A percentile compares a stretch with the other conserved stretches of the same genome.
Conservation (phyloP, 1,139 yeast genomes). For the Taphrina pruni region DNA sequence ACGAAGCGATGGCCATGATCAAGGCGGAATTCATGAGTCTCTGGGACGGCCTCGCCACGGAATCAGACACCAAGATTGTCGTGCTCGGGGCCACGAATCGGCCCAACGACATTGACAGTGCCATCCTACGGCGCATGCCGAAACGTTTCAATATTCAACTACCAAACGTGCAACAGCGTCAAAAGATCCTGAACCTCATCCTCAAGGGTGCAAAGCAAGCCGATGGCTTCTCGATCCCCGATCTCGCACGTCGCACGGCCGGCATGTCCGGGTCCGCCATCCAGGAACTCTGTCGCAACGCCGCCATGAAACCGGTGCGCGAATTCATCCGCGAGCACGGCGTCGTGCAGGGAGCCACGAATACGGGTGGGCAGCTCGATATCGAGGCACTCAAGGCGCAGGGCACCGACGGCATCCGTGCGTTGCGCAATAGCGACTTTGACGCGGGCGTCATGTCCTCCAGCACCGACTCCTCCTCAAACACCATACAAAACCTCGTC, state of each 20-base stretch:
- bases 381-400: slow-evolving; percentile 26
- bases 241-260: slow-evolving; percentile 66
- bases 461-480: slow-evolving; percentile 18
- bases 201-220: slow-evolving; percentile 69
- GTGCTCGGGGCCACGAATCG: slow-evolving; percentile 96
- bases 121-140: slow-evolving; percentile 91
- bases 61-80: slow-evolving; percentile 76
- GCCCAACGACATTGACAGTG: slow-evolving; percentile 87
- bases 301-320: slow-evolving; percentile 86
- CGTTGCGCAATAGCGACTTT: slow-evolving; percentile 27
- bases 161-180: slow-evolving; percentile 73
- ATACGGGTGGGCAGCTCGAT: slow-evolving; percentile 13
- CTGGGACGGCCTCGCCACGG: slow-evolving; percentile 80
- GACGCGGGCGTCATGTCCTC: slow-evolving; percentile 25
- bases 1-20: slow-evolving; percentile 92
- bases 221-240: slow-evolving; percentile 64
- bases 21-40: slow-evolving; percentile 96
- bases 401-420: slow-evolving; percentile 19
- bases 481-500: slow-evolving; percentile 16
- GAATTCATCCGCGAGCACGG: slow-evolving; percentile 65
- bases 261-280: slow-evolving; percentile 92
- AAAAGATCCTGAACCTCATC: slow-evolving; percentile 66
- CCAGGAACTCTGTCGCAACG: slow-evolving; percentile 88
- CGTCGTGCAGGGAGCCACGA: slow-evolving; percentile 41
- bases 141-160: slow-evolving; percentile 80